Percentiles rank a stretch among this genome's conserved stretches.
Conservation (phyloP, 129 eudicot genomes). For the Rutidosis leptorrhynchoides region DNA sequence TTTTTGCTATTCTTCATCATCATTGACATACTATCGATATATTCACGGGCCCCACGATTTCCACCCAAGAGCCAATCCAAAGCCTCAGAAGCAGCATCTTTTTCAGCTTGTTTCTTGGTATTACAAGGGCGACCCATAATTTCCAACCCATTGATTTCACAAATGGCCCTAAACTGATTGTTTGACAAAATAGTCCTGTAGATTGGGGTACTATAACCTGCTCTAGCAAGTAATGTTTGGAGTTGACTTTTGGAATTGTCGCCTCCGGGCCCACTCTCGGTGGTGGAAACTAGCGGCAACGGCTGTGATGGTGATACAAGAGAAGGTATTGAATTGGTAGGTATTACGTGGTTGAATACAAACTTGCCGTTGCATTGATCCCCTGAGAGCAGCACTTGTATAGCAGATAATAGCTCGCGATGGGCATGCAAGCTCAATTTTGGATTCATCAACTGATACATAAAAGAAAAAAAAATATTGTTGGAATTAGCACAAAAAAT, state of each 20-base stretch:
- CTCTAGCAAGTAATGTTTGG: conserved; percentile 71
- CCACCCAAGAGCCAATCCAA: conserved; percentile 66
- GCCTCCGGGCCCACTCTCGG: conserved; percentile 81
- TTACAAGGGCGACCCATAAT: conserved; percentile 62
- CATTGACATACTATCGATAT: conserved; percentile 57
- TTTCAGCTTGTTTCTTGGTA: conserved; percentile 82
- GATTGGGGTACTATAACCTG: conserved; percentile 56
- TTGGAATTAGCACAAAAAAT: background rate
- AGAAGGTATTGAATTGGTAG: conserved; percentile 32
- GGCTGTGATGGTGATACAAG: conserved; percentile 15
- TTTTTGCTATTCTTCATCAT: conserved; percentile 57
- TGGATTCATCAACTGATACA: conserved; percentile 62
- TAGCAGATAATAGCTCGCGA: conserved; percentile 60
- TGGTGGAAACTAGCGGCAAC: conserved; percentile 25
- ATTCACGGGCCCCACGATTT: conserved; percentile 40
- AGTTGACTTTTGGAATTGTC: conserved; percentile 80
- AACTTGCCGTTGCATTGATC: conserved; percentile 66
- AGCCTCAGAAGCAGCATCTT: conserved; percentile 79
- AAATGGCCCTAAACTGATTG: conserved; percentile 57
- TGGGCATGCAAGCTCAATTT: conserved; percentile 50
- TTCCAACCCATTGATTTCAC: conserved; percentile 63
- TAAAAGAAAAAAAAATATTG: background rate
- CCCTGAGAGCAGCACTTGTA: conserved; percentile 58
- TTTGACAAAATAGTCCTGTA: conserved; percentile 50
- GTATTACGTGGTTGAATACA: conserved; percentile 46